Base-by-base conservation (phyloP, 306 rosid genomes). In the Ormosia emarginata region DNA sequence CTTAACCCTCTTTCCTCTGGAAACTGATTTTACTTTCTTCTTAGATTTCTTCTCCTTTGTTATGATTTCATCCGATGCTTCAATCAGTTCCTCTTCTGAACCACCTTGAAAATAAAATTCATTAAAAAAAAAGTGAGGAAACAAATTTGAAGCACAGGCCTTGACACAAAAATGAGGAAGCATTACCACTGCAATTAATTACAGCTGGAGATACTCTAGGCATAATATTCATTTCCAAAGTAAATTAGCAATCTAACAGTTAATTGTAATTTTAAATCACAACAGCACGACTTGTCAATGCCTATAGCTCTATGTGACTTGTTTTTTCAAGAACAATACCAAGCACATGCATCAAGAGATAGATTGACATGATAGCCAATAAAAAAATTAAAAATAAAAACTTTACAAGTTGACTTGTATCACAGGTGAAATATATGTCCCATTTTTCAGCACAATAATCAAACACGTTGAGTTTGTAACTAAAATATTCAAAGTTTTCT, bases 61-160 rank as follows among this genome's bases (percentile, higher is more conserved):
- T 70, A 55, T 44, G 47, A 81, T 88, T 46, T 78, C 86, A 17
- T 84, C 79, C 14, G 75, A 68, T 58, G 81, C 87, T 82, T 79
- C 90, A 79, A 85, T 76, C 56, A 80, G 83, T 78, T 89, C 95
- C 58, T 83, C 94, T 46, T 84, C 97, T 46, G 92, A 90, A 85
- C 86, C 89, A 81, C 83, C 97, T 86, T 82, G 71, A 63, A 82
- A 86, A 71, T 43, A 33, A 75, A 57, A 82, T 18, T 53, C 29
- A 32, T 24, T 37, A n/a, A 39, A 65, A 11, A 76, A 5, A 57
- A 11, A 56, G 13, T 7, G 59, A 64, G 43, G 41, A 47, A 82
- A 69, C 56, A 75, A 50, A 57, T 59, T 50, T 44, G 40, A 79
- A 83, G 62, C 56, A 36, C 49, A 18, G 40, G 61, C 18, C 29